Base-by-base conservation (phyloP, 2,329 filamentous ascomycete genomes). In the Shiraia sp. region DNA sequence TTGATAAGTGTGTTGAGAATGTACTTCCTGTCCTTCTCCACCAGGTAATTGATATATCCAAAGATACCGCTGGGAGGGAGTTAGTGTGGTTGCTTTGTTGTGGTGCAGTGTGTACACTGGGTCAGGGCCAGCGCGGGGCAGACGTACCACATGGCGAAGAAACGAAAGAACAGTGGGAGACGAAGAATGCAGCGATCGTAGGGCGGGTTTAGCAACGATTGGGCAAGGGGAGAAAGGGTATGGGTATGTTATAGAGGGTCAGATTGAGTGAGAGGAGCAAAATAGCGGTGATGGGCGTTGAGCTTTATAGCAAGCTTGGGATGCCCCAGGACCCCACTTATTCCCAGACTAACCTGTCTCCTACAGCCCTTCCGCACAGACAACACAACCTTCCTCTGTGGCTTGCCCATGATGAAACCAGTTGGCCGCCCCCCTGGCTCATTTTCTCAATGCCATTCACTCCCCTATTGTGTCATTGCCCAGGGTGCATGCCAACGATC, bases 41-140 rank as follows among this genome's bases (percentile, higher is more conserved):
- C 90, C 72, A 97, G 79, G 77, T 97, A 97, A 80, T 97, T 97
- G 79, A 97, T 89, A 81, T 97, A 97, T 66, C 92, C 92, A 78
- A 97, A 95, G 75, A 93, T 95, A 74, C 89, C 89, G 85, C 88
- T 92, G 57, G 32, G 39, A 33, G 24, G 30, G 8, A n/a, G 17
- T 35, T 29, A 39, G 51, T 55, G 42, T 39, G 47, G 32, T 48
- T 40, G 28, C 29, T 25, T 26, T 30, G 17, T 16, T 15, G 24
- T 13, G 13, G 28, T 12, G 19, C 25, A n/a, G 31, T n/a, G n/a
- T n/a, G n/a, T n/a, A n/a, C n/a, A n/a, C 17, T 31, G 16, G 24
- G 42, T 30, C 34, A 31, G 30, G 42, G 23, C 36, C 32, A 39
- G 47, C 39, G 55, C 47, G 55, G 61, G 57, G 56, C 57, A 54